Conservation (phyloP, 192 early-diverging fungal genomes). For the Hyaloraphidium curvatum region DNA sequence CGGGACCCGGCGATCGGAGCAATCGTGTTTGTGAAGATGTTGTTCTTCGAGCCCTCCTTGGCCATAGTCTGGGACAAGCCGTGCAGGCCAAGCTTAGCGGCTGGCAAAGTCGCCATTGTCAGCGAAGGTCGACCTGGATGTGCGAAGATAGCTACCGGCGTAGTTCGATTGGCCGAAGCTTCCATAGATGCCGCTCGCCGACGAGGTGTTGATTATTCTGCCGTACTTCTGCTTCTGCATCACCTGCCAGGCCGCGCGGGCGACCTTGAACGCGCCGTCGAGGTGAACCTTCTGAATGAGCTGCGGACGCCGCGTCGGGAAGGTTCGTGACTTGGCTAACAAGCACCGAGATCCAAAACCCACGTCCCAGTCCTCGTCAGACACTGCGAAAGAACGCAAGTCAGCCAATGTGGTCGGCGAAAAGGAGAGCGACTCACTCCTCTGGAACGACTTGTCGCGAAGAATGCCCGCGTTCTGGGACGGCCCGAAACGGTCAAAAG, state of each 20-base stretch:
- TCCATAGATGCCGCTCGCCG: constrained; percentile 94
- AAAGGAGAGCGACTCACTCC: too few relatives aligned
- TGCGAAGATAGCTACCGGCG: too few relatives aligned
- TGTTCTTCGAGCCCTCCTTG: constrained; percentile 80
- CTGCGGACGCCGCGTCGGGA: too few relatives aligned
- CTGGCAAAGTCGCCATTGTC: constrained; percentile 3
- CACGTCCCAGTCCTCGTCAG: constrained; percentile 93
- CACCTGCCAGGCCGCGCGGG: constrained; percentile 5
- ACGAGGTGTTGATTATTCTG: constrained; percentile 59
- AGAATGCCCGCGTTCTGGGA: constrained; percentile 99
- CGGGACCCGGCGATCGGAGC: constrained; percentile 94
- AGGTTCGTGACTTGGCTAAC: too few relatives aligned
- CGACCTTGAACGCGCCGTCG: constrained; percentile 5
- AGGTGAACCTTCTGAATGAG: constrained; percentile 39
- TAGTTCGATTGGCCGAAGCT: constrained; percentile 94
- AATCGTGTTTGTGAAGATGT: constrained; percentile 82
- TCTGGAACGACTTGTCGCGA: constrained; percentile 87
- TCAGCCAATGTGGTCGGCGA: too few relatives aligned
- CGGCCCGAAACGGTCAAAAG: too few relatives aligned
- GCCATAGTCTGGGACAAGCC: constrained; percentile 81
- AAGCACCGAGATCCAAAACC: too few relatives aligned
- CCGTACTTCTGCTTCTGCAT: constrained; percentile 9
- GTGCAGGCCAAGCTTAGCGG: constrained; percentile 82
- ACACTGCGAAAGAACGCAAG: too few relatives aligned
- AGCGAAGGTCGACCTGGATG: neutral